Conservation (phyloP, 2,329 filamentous ascomycete species). For the Aspergillus hiratsukae region DNA sequence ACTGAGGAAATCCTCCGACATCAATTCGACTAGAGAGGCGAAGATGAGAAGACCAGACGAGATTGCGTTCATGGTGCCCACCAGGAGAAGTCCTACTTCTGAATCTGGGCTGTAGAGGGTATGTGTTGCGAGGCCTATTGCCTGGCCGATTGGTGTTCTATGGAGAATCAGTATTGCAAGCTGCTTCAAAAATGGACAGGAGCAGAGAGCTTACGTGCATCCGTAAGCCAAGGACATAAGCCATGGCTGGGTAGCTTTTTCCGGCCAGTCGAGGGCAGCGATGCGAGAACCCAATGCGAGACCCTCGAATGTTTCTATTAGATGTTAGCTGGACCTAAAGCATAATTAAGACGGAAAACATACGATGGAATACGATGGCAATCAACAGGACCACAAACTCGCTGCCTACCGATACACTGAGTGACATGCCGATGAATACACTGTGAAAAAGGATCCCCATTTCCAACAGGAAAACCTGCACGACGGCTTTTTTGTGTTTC, state of each 20-base stretch:
- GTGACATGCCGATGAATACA: slow-evolving; percentile 45
- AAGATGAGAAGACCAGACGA: slow-evolving; percentile 73
- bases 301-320: slow-evolving; percentile 33
- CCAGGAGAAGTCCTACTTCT: slow-evolving; percentile 67
- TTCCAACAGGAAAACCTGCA: slow-evolving; percentile 71
- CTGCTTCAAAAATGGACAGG: not conserved
- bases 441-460: slow-evolving; percentile 76
- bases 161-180: slow-evolving; percentile 1
- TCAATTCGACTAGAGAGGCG: slow-evolving; percentile 70
- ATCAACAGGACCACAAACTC: slow-evolving; percentile 32
- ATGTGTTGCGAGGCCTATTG: slow-evolving; percentile 71
- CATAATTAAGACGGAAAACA: slow-evolving; percentile 3
- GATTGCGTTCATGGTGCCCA: slow-evolving; percentile 78
- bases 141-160: slow-evolving; percentile 72
- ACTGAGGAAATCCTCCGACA: slow-evolving; percentile 73
- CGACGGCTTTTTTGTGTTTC: slow-evolving; percentile 58
- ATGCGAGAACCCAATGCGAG: slow-evolving; percentile 33
- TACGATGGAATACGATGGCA: slow-evolving; percentile 36
- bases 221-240: slow-evolving; percentile 76
- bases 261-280: slow-evolving; percentile 26
- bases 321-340: not conserved
- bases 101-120: slow-evolving; percentile 70
- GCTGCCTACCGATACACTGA: slow-evolving; percentile 31
- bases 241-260: slow-evolving; percentile 45
- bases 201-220: slow-evolving; percentile 35